These are phyloP conservation scores for Claviceps purpurea DNA, from an alignment of 2,329 filamentous ascomycete species.

Conservation along the genomic window DNA sequence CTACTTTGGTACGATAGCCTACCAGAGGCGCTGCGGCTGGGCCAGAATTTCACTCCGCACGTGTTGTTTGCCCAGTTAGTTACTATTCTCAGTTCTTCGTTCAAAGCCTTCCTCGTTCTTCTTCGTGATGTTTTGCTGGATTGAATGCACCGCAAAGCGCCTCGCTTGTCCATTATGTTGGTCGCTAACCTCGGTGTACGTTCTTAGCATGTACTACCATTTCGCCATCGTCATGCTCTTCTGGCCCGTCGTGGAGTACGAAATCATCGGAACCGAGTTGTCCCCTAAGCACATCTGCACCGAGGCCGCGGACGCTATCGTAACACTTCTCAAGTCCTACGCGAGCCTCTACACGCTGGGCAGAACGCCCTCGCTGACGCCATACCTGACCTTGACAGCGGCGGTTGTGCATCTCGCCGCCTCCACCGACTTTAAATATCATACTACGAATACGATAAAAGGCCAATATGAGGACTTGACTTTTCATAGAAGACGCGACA, in stretches of 20 bases:
- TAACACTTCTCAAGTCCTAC: slow-evolving; percentile 39
- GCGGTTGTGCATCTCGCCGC: slow-evolving; percentile 45
- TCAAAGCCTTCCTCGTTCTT: too few relatives aligned
- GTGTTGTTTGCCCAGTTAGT: slow-evolving; percentile 63
- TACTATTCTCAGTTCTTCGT: too few relatives aligned
- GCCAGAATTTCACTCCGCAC: slow-evolving; percentile 56
- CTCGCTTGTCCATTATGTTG: background rate
- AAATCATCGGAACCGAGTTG: slow-evolving; percentile 47
- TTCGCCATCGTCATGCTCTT: slow-evolving; percentile 56
- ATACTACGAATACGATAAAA: background rate
- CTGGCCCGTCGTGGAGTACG: slow-evolving; percentile 51
- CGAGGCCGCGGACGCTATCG: slow-evolving; percentile 44
- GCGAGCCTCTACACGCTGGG: slow-evolving; percentile 42
- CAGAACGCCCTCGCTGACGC: slow-evolving; percentile 43
- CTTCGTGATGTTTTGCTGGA: too few relatives aligned
- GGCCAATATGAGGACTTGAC: background rate
- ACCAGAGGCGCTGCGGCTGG: slow-evolving; percentile 47
- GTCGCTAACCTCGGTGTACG: background rate
- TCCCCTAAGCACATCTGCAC: slow-evolving; percentile 52
- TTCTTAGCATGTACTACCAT: slow-evolving; percentile 52
- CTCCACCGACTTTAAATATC: background rate
- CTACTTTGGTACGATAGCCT: slow-evolving; percentile 57
- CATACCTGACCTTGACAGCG: slow-evolving; percentile 44
- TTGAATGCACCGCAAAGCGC: background rate
- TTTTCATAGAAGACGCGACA: background rate